phyloP scores from a whole-genome alignment of 2,329 filamentous ascomycete species.

The Talaromyces islandicus region DNA sequence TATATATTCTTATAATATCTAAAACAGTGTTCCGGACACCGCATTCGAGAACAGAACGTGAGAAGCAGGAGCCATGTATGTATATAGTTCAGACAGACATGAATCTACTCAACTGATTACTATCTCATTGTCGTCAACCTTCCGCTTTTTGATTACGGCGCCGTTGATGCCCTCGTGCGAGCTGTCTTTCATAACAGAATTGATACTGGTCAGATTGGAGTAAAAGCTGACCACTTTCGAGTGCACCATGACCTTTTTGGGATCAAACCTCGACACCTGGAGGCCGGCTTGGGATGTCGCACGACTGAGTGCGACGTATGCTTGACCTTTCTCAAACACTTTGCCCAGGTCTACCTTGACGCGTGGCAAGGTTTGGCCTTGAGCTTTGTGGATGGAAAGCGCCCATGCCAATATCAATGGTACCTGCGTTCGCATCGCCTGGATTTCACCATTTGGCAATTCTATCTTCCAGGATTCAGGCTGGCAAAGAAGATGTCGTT shows the following conservation, averaged over 20 bases:
- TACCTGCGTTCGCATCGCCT: slow-evolving; percentile 75
- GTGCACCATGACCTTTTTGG: slow-evolving; percentile 89
- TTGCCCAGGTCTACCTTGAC: slow-evolving; percentile 90
- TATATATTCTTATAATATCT: background rate
- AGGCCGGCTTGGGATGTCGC: slow-evolving; percentile 82
- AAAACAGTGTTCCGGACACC: background rate
- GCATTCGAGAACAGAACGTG: background rate
- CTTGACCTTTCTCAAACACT: slow-evolving; percentile 95
- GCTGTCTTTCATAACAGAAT: slow-evolving; percentile 40
- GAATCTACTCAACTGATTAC: slow-evolving; percentile 37
- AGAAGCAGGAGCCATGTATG: background rate
- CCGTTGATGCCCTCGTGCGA: slow-evolving; percentile 22
- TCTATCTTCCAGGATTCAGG: slow-evolving; percentile 96
- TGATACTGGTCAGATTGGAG: slow-evolving; percentile 68
- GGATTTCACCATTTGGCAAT: slow-evolving; percentile 87
- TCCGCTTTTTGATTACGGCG: slow-evolving; percentile 14
- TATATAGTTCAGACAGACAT: slow-evolving; percentile 7
- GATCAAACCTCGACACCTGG: slow-evolving; percentile 83
- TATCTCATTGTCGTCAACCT: slow-evolving; percentile 26
- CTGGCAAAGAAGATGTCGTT: slow-evolving; percentile 70
- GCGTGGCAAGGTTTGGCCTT: slow-evolving; percentile 86
- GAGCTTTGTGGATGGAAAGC: slow-evolving; percentile 94
- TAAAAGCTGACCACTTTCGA: slow-evolving; percentile 83
- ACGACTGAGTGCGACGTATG: slow-evolving; percentile 91
- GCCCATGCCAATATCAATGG: slow-evolving; percentile 96